phyloP scores from a whole-genome alignment of 768 basidiomycete genomes.

The Termitomyces sp. region DNA sequence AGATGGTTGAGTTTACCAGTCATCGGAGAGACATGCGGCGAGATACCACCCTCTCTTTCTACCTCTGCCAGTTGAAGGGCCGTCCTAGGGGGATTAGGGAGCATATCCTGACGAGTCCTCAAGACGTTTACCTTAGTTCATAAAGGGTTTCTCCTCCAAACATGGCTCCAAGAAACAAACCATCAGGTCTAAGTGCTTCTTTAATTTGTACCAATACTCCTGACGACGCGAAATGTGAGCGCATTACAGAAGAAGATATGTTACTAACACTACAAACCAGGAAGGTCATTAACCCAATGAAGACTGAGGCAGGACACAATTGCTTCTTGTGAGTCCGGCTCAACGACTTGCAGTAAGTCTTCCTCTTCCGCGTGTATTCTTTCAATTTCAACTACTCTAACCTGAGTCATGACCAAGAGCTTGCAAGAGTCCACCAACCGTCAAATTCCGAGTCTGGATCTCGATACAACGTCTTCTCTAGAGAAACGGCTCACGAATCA shows the following conservation, averaged over 20 bases:
- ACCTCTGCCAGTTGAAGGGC: conserved; percentile 90
- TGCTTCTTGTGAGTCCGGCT: conserved; percentile 79
- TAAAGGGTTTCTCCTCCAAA: conserved; percentile 96
- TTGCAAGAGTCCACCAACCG: conserved; percentile 37
- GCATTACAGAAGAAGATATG: background rate
- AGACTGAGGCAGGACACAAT: conserved; percentile 87
- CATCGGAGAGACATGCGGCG: conserved; percentile 97
- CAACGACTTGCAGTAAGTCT: conserved; percentile 56
- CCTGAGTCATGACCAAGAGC: background rate
- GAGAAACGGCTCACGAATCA: background rate
- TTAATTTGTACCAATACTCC: conserved; percentile 84
- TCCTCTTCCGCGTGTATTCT: conserved; percentile 86
- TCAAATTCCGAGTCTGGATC: conserved; percentile 80
- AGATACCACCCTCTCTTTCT: conserved; percentile 93
- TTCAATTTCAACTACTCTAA: conserved; percentile 60
- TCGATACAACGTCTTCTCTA: conserved; percentile 67
- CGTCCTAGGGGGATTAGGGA: conserved; percentile 45
- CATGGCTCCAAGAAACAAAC: conserved; percentile 91
- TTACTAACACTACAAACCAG: conserved; percentile 45
- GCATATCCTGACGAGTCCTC: background rate
- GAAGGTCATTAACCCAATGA: conserved; percentile 98
- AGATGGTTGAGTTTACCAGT: conserved; percentile 52
- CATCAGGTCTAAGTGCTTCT: conserved; percentile 82
- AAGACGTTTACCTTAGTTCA: conserved; percentile 64
- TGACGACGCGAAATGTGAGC: conserved; percentile 20